Base-by-base conservation (phyloP, 2,329 filamentous ascomycete species). In the Cercospora sp. region DNA sequence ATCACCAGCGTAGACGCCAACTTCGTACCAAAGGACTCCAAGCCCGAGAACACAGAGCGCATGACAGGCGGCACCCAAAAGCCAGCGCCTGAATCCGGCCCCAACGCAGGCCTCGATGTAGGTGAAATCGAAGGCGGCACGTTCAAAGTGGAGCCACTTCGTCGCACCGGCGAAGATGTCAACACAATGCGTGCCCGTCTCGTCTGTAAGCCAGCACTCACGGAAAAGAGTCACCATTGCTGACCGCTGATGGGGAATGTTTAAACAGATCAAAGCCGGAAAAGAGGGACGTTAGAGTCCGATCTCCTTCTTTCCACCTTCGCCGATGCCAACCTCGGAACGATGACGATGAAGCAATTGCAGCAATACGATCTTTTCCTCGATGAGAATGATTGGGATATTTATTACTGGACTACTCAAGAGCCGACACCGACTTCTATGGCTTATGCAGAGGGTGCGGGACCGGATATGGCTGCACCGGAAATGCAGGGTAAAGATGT, bases 331-430 rank as follows among this genome's bases (percentile, higher is more conserved):
- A 86, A 96, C 81, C 89, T 99, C 24, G 83, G 85, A 53, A 83
- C 82, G 69, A 97, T 99, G 92, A 87, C 87, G 1, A 80, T 84
- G 5, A 81, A 85, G 61, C 91, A 96, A 78, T 89, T 98, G 74
- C 81, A 87, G 74, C 88, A 97, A 81, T 98, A 95, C 83, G 94
- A 98, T 80, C 84, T 86, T 30, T 96, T 99, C 84, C 89, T 99
- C 66, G 95, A 99, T 81, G 95, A 99, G 83, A 99, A 99, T 81
- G 95, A 99, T 83, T 99, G 95, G 95, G 95, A 99, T 80, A 97
- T 99, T 70, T 99, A 99, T 85, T 99, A 99, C 86, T 99, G 95
- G 95, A 93, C 92, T 3, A 99, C 95, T 16, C 95, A 99, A 81
- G 89, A 93, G 74, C 85, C 90, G 12, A 82, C 86, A 4, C 82